A percentile compares a stretch with the other conserved stretches of the same genome.
Evolutionary conservation across 192 early-diverging fungal species (phyloP).

Genomic region (Helicostylum pulchrum): DNA sequence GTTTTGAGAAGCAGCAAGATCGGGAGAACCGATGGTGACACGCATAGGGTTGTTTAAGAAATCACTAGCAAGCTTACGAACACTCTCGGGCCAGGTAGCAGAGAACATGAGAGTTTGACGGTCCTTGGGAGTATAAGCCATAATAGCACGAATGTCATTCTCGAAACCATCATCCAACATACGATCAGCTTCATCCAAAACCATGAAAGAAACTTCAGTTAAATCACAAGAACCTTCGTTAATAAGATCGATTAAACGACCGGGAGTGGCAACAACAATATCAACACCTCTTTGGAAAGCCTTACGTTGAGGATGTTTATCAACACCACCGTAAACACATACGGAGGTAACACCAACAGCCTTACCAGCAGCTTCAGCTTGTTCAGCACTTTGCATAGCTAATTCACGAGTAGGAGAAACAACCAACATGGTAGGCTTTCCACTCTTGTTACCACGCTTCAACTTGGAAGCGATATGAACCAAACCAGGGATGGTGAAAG

Average conservation of each 20-base stretch:
- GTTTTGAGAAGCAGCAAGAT: slow-evolving; percentile 81
- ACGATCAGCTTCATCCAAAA: slow-evolving; percentile 96
- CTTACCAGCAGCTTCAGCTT: slow-evolving; percentile 70
- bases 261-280: slow-evolving; percentile 93
- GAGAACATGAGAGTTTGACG: slow-evolving; percentile 95
- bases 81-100: slow-evolving; percentile 91
- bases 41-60: slow-evolving; percentile 77
- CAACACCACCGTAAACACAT: slow-evolving; percentile 88
- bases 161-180: slow-evolving; percentile 97
- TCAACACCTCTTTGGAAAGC: slow-evolving; percentile 54
- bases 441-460: slow-evolving; percentile 35
- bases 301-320: slow-evolving; percentile 68
- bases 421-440: slow-evolving; percentile 75
- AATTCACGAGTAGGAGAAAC: slow-evolving; percentile 96
- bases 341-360: slow-evolving; percentile 60
- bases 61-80: slow-evolving; percentile 81
- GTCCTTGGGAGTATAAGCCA: slow-evolving; percentile 65
- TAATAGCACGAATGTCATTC: slow-evolving; percentile 83
- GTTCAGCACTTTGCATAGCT: slow-evolving; percentile 92
- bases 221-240: slow-evolving; percentile 80
- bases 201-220: slow-evolving; percentile 78
- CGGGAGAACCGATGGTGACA: slow-evolving; percentile 85
- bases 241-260: slow-evolving; percentile 89
- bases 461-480: slow-evolving; percentile 78
- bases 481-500: slow-evolving; percentile 89